Conservation (phyloP, 495 filamentous ascomycete species). For the Penicillium bovifimosum region DNA sequence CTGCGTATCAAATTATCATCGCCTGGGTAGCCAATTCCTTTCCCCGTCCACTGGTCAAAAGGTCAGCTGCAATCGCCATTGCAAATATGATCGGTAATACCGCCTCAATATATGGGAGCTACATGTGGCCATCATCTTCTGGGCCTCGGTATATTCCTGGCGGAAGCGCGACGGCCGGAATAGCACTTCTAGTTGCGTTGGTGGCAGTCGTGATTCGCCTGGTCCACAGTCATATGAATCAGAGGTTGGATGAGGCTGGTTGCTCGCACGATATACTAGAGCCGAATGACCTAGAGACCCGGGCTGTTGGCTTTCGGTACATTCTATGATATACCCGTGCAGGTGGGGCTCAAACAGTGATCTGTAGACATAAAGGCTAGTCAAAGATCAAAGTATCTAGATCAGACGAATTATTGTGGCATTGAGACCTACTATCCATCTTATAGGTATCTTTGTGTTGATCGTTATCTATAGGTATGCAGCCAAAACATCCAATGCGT, state of each 20-base stretch:
- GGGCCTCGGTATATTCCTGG: slow-evolving; percentile 39
- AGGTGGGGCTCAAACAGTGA: neutral
- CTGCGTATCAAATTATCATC: slow-evolving; percentile 49
- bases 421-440: no score
- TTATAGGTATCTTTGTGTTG: no score
- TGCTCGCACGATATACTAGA: slow-evolving; percentile 31
- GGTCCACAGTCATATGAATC: slow-evolving; percentile 58
- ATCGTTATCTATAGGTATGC: no score
- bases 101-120: slow-evolving; percentile 65
- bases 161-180: slow-evolving; percentile 26
- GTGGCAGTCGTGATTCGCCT: slow-evolving; percentile 27
- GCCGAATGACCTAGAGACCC: slow-evolving; percentile 36
- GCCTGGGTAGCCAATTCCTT: slow-evolving; percentile 77
- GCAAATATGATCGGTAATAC: slow-evolving; percentile 74
- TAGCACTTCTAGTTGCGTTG: slow-evolving; percentile 26
- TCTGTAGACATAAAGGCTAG: no score
- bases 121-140: slow-evolving; percentile 58
- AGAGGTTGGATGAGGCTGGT: slow-evolving; percentile 50
- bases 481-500: no score
- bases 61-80: slow-evolving; percentile 56
- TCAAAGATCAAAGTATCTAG: no score
- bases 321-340: slow-evolving; percentile 15
- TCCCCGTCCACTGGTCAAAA: slow-evolving; percentile 70
- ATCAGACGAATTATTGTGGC: no score
- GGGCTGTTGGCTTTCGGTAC: slow-evolving; percentile 56